Conservation (phyloP, 768 basidiomycete species). For the Leccinellum rugosiceps region DNA sequence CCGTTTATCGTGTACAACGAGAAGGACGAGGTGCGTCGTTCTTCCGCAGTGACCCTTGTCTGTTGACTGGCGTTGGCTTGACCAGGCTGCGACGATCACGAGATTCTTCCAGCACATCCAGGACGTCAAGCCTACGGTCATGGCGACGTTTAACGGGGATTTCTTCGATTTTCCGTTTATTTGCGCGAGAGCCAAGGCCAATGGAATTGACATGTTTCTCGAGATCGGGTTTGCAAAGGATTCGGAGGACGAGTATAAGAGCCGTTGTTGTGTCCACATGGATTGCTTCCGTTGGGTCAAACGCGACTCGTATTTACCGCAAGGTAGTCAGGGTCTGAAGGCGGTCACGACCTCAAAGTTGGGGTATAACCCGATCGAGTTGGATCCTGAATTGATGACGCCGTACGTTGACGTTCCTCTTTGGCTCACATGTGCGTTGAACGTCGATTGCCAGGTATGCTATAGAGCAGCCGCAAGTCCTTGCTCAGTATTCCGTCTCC, state of each 20-base stretch:
- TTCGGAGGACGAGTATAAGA: conserved; percentile 93
- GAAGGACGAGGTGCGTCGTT: conserved; percentile 69
- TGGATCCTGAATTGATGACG: conserved; percentile 99
- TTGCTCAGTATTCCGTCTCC: conserved; percentile 98
- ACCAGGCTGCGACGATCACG: conserved; percentile 73
- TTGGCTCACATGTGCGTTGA: background rate
- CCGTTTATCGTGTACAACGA: conserved; percentile 97
- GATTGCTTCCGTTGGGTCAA: conserved; percentile 99
- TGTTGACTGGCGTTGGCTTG: background rate
- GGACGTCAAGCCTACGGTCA: conserved; percentile 92
- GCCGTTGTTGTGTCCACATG: conserved; percentile 92
- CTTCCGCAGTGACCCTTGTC: background rate
- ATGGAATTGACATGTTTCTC: conserved; percentile 94
- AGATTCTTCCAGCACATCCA: conserved; percentile 94
- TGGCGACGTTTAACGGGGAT: conserved; percentile 98
- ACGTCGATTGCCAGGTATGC: conserved; percentile 65
- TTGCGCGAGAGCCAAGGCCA: conserved; percentile 74
- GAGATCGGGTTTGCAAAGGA: conserved; percentile 94
- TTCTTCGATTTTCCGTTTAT: conserved; percentile 99
- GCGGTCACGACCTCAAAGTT: conserved; percentile 95
- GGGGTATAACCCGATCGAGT: conserved; percentile 94
- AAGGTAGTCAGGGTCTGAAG: conserved; percentile 97
- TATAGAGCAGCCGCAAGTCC: conserved; percentile 87
- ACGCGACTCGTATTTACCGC: conserved; percentile 96
- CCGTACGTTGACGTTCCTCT: conserved; percentile 58